A percentile compares a stretch with the other conserved stretches of the same genome.
Conservation (phyloP, 2,329 filamentous ascomycete species). For the Sporothrix pseudoabietina region DNA sequence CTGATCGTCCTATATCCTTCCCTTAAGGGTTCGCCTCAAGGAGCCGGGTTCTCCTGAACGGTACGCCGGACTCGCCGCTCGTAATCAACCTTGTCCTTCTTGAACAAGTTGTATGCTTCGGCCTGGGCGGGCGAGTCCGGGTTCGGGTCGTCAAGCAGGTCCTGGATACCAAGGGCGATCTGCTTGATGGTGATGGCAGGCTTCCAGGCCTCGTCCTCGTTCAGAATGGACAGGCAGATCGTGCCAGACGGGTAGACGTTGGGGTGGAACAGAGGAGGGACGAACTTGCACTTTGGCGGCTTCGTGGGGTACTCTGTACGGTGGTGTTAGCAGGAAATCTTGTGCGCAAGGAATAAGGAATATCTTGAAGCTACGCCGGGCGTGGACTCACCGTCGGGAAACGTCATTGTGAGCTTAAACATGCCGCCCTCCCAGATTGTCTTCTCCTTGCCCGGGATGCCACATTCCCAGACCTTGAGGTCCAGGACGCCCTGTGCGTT, state of each 20-base stretch:
- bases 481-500: conserved; percentile 80
- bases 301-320: conserved; percentile 91
- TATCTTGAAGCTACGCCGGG: background rate
- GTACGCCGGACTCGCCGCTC: conserved; percentile 84
- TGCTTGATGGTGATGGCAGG: conserved; percentile 98
- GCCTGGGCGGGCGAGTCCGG: conserved; percentile 96
- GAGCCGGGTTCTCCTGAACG: conserved; percentile 85
- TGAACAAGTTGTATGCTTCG: conserved; percentile 95
- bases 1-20: too few relatives aligned
- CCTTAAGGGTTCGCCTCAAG: conserved; percentile 45
- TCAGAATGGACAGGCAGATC: conserved; percentile 93
- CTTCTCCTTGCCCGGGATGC: conserved; percentile 92
- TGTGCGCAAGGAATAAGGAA: too few relatives aligned
- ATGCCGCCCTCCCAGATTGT: conserved; percentile 98
- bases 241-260: conserved; percentile 99
- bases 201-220: conserved; percentile 98
- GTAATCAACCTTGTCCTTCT: conserved; percentile 84
- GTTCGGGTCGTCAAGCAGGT: conserved; percentile 93
- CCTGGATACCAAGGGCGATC: conserved; percentile 93
- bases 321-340: background rate
- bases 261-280: conserved; percentile 92
- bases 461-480: conserved; percentile 94
- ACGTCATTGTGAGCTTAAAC: conserved; percentile 90
- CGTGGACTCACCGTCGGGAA: conserved; percentile 79
- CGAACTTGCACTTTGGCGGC: conserved; percentile 90